Conservation (phyloP, 768 basidiomycete species). For the Pleurotus sapidus region DNA sequence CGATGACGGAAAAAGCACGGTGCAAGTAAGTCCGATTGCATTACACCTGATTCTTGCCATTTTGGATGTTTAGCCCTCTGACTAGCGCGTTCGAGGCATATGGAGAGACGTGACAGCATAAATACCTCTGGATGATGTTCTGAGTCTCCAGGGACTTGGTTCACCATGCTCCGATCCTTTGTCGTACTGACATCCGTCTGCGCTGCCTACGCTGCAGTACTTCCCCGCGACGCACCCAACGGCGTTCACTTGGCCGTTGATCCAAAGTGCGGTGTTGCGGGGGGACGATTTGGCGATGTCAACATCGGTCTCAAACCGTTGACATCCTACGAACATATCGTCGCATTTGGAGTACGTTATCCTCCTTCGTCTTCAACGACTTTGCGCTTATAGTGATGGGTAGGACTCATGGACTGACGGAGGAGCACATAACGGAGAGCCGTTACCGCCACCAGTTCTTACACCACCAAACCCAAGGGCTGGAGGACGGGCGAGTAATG, state of each 20-base stretch:
- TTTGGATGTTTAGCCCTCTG: not conserved
- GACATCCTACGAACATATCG: slow-evolving; percentile 38
- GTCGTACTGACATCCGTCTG: slow-evolving; percentile 18
- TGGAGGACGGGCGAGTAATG: slow-evolving; percentile 50
- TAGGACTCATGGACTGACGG: slow-evolving; percentile 28
- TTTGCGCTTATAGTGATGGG: slow-evolving; percentile 25
- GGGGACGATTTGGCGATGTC: slow-evolving; percentile 36
- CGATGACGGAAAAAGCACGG: slow-evolving; percentile 7
- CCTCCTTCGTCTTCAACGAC: not conserved
- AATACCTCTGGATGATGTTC: slow-evolving; percentile 3
- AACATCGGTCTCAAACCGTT: slow-evolving; percentile 40
- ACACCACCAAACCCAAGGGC: slow-evolving; percentile 41
- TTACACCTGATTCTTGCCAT: slow-evolving; percentile 6
- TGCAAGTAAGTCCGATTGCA: slow-evolving; percentile 3
- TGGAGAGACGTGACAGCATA: not conserved
- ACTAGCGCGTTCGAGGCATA: slow-evolving; percentile 1
- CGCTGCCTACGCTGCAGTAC: slow-evolving; percentile 16
- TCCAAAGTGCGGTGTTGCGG: slow-evolving; percentile 41
- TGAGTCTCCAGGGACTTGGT: slow-evolving; percentile 3
- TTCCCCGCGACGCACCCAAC: slow-evolving; percentile 12
- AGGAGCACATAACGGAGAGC: slow-evolving; percentile 43
- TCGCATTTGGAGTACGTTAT: slow-evolving; percentile 45
- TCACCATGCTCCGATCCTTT: slow-evolving; percentile 14
- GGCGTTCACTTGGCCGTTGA: slow-evolving; percentile 37
- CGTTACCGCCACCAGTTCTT: slow-evolving; percentile 37